These are phyloP conservation scores for Aspergillus tamarii DNA, from an alignment of 2,329 filamentous ascomycete genomes.

Conservation along the genomic window DNA sequence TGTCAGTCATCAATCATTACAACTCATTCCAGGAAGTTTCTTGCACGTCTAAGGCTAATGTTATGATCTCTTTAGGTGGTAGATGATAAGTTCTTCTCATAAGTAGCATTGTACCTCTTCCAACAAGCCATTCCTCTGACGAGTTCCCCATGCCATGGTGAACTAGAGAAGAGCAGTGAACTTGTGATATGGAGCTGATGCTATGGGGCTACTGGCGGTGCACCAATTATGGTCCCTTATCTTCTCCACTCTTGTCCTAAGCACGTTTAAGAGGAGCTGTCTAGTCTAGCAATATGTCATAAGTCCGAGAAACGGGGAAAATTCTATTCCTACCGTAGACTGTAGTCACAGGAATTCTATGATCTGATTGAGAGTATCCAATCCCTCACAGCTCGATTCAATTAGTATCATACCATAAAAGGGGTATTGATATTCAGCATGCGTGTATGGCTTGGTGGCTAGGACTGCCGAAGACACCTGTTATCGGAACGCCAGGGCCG, in stretches of 20 bases:
- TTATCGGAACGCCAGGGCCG: background rate
- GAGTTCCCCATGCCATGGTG: background rate
- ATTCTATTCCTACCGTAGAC: background rate
- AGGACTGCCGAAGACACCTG: background rate
- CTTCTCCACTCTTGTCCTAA: background rate
- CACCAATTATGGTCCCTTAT: too few species aligned
- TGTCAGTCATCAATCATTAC: background rate
- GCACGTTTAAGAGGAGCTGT: background rate
- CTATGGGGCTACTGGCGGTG: background rate
- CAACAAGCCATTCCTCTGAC: background rate
- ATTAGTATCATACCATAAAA: background rate
- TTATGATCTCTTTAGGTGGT: fast-evolving
- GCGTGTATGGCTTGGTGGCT: background rate
- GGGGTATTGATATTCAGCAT: background rate
- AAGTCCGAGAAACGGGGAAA: background rate
- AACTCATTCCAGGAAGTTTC: background rate
- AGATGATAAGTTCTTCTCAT: too few species aligned
- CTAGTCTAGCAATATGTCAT: background rate
- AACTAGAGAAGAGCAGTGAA: background rate
- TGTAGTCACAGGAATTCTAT: background rate
- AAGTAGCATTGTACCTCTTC: too few species aligned
- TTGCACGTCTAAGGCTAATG: background rate
- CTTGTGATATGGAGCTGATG: background rate
- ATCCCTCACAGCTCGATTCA: background rate
- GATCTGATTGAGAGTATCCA: background rate